phyloP scores from a whole-genome alignment of 768 basidiomycete species.

The Suillus cothurnatus region DNA sequence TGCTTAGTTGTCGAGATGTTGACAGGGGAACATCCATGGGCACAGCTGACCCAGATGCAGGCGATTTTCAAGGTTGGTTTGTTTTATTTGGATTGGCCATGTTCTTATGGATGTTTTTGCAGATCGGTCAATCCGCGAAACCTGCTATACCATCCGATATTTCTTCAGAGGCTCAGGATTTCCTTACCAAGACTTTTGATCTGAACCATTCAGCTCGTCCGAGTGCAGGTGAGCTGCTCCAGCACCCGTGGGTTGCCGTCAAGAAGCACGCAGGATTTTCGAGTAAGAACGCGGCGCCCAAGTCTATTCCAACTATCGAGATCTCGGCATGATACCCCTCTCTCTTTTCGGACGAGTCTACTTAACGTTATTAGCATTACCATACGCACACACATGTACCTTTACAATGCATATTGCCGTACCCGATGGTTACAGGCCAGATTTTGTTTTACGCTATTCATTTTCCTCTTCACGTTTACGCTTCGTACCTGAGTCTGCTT shows the following conservation, averaged over 20 bases:
- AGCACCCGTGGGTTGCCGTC: constrained; percentile 66
- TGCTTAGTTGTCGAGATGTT: constrained; percentile 97
- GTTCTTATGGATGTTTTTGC: not conserved
- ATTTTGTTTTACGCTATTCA: constrained; percentile 7
- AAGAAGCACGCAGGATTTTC: constrained; percentile 34
- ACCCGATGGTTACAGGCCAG: not conserved
- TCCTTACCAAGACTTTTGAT: constrained; percentile 86
- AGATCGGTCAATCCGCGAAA: constrained; percentile 92
- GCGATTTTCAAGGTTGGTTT: constrained; percentile 88
- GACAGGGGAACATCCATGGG: constrained; percentile 95
- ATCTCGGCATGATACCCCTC: constrained; percentile 23
- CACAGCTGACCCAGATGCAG: constrained; percentile 97
- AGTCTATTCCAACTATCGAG: constrained; percentile 29
- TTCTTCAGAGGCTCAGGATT: constrained; percentile 83
- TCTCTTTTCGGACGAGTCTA: not conserved
- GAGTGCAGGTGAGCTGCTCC: constrained; percentile 72
- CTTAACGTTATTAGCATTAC: not conserved
- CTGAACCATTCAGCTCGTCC: constrained; percentile 81
- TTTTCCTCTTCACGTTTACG: constrained; percentile 25
- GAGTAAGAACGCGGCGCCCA: constrained; percentile 27
- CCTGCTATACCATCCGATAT: constrained; percentile 92
- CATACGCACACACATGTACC: not conserved
- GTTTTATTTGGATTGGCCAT: not conserved
- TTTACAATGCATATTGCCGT: constrained; percentile 1
- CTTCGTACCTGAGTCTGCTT: constrained; percentile 47